Base-by-base conservation (phyloP, 805 yeast genomes). In the Wickerhamomyces pijperi region DNA sequence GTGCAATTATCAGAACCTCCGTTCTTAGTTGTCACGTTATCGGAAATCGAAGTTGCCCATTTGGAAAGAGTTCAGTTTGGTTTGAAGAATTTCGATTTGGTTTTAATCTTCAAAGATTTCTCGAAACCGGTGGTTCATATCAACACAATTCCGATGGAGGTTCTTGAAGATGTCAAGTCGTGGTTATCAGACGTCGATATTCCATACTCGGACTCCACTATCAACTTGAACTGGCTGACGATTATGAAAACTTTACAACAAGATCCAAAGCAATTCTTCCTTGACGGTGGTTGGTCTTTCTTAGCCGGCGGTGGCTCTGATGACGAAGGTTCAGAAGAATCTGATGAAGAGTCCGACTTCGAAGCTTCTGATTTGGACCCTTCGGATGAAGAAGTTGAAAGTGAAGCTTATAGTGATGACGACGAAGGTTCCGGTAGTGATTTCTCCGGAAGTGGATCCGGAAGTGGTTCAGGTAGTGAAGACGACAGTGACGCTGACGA, bases 141-240 rank as follows among this genome's bases (percentile, higher is more conserved):
- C 46, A 90, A 90, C 59, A 87, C 97, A 3, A 86, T 92, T 43
- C 97, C 97, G 29, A 85, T 87, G 75, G 94, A 83, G 53, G 71
- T 82, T 39, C 65, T 92, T 41, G 98, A 92, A 56, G 90, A 83
- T 56, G 83, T 92, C 45, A 92, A 90, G 60, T 86, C 85, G 37
- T 92, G 98, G 98, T 68, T 92, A 43, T 85, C 95, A n/a, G 95
- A 92, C 58, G 95, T 92, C 55, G 98, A 92, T 59, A 82, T 92
- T 46, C 95, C 98, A 31, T 79, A 72, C 65, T 82, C 88, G 55
- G 96, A 87, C 53, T 96, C 97, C 39, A 88, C 94, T 35, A 82
- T 92, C 64, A 90, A 90, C 65, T 77, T 92, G 74, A 87, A 86
- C 64, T 92, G 98, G 98, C 68, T 78, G 13, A 80, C 87, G 19